Conservation (phyloP, 2,329 filamentous ascomycete species). For the Stagonosporopsis chrysanthemi region DNA sequence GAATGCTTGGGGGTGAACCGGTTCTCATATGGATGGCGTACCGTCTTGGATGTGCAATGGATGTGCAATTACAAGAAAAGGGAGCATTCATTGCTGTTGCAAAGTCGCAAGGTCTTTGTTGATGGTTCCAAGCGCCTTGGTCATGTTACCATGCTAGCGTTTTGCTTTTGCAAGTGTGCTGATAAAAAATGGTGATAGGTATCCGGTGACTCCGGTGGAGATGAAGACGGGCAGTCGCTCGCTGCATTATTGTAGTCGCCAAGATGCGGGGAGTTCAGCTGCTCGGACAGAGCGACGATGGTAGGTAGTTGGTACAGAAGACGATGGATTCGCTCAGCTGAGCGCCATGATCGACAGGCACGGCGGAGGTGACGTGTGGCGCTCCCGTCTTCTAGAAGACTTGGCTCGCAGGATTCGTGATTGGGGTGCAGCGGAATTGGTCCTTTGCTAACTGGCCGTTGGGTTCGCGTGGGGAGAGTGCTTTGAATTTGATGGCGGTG, state of each 20-base stretch:
- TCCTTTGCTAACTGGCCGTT: conserved; percentile 2
- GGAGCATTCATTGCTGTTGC: neutral
- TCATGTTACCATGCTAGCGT: neutral
- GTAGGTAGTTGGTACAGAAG: neutral
- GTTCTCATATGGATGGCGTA: no score
- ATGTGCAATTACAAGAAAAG: neutral
- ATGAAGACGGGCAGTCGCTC: neutral
- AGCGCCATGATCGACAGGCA: conserved; percentile 31
- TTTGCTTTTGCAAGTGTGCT: neutral
- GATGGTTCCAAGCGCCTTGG: neutral
- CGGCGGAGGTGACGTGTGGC: conserved; percentile 24
- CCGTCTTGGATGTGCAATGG: no score
- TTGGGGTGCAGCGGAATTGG: conserved; percentile 32
- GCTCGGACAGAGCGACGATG: neutral
- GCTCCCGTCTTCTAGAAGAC: conserved; percentile 26
- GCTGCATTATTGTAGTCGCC: neutral
- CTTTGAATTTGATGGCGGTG: neutral
- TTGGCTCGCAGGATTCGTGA: conserved; percentile 14
- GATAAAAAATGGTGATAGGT: neutral
- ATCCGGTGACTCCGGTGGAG: neutral
- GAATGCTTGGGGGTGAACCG: no score
- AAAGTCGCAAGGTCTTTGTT: neutral
- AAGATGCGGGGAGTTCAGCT: neutral
- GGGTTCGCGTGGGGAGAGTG: neutral
- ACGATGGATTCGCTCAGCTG: conserved; percentile 26